Base-by-base conservation (phyloP, 2,329 filamentous ascomycete genomes). In the Colletotrichum spaethianum region DNA sequence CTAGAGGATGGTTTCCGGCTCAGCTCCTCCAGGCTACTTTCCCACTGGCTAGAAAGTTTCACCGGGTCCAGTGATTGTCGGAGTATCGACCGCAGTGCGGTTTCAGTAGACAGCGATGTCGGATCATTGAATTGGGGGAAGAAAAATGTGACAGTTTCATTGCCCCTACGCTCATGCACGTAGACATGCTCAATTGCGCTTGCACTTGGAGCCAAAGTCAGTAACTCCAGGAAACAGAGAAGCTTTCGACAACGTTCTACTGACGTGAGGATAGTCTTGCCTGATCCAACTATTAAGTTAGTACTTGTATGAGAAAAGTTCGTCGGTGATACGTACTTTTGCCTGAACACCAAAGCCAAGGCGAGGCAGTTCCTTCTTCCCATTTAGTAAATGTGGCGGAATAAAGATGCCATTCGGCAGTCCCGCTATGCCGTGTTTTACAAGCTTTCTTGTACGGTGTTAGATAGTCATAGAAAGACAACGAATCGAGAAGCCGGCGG, bases 281-380 rank as follows among this genome's bases (percentile, higher is more conserved):
- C 23, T 26, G 46, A 50, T 18, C 46, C 46, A 16, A 50, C 46
- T 50, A 50, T 50, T 42, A n/a, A n/a, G n/a, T n/a, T n/a, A n/a
- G n/a, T n/a, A n/a, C n/a, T n/a, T n/a, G n/a, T n/a, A n/a, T n/a
- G n/a, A n/a, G n/a, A n/a, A n/a, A n/a, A n/a, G n/a, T n/a, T n/a
- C n/a, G n/a, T n/a, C n/a, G n/a, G n/a, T n/a, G n/a, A n/a, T n/a
- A 26, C 8, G n/a, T 48, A 48, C 46, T 48, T 48, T 48, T 48
- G 46, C 46, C 46, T 48, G 46, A 48, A 48, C 46, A 48, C n/a
- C n/a, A 48, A 23, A 48, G 46, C 46, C n/a, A 48, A 23, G 46
- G 46, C 8, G n/a, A 48, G n/a, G 46, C n/a, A 11, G n/a, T 5
- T 26, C 46, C 46, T 26, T 48, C 46, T 23, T 48, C 46, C 46